These are phyloP conservation scores for Thelonectria olida DNA, from an alignment of 2,329 filamentous ascomycete genomes.

Conservation along the genomic window DNA sequence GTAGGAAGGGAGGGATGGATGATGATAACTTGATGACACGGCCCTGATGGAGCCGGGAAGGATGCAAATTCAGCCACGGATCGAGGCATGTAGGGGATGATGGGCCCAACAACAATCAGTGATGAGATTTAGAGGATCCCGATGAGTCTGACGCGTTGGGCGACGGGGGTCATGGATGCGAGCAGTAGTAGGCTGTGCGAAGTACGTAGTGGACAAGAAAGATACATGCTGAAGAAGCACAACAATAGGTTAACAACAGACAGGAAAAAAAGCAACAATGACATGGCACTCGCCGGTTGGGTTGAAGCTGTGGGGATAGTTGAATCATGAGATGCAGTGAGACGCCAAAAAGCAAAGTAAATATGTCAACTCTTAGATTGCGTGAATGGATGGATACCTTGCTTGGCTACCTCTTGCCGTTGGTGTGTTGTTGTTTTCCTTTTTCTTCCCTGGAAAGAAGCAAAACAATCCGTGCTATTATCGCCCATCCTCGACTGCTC, in stretches of 20 bases:
- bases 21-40: not conserved
- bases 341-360: constrained; percentile 15
- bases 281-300: constrained; percentile 26
- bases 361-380: not conserved
- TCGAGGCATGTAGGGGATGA: not conserved
- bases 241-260: no score
- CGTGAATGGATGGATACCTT: no score
- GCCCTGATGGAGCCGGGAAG: not conserved
- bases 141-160: constrained; percentile 4
- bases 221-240: not conserved
- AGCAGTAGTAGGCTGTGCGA: not conserved
- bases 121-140: not conserved
- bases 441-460: no score
- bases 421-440: no score
- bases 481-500: no score
- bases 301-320: not conserved
- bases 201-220: no score
- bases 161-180: not conserved
- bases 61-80: not conserved
- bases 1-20: constrained; percentile 2
- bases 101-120: not conserved
- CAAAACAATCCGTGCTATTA: no score
- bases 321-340: not conserved
- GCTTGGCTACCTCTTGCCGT: no score
- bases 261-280: constrained; percentile 8